Base-by-base conservation (phyloP, 2,329 filamentous ascomycete species). In the Aspergillus floridensis region DNA sequence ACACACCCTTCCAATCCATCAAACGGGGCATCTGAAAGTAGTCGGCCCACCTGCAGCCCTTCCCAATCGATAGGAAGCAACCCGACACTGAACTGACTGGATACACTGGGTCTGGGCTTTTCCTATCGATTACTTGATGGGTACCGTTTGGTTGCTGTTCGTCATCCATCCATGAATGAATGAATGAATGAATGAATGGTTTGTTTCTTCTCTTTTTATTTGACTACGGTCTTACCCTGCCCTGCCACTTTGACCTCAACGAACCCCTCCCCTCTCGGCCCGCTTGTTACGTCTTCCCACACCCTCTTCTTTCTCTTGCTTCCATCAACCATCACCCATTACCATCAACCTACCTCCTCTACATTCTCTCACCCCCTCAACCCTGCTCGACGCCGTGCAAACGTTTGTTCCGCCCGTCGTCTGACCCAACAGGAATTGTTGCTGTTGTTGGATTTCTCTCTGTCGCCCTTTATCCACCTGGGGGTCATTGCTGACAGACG, bases 331-430 rank as follows among this genome's bases (percentile, higher is more conserved):
- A 12, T 16, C 14, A 35, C 26, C 26, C 26, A 29, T 29, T 8
- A 8, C 26, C 26, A 29, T 7, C 7, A 29, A 29, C 26, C 32
- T 16, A 16, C 32, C 32, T 14, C 32, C 32, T 35, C 14, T 10
- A 35, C 32, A 35, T 49, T 50, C 41, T 50, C 49, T 29, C 46
- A 31, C 51, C 57, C 38, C 24, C 47, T 19, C 53, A 46, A 55
- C 61, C 57, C 63, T 65, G 57, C 51, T 68, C 63, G 59, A 65
- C 65, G 65, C 65, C 59, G 66, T 67, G 64, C 68, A 70, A 71
- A 70, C 70, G 63, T 68, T 63, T 66, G 64, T 64, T 53, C 59
- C 59, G 58, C 52, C 49, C 53, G 53, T 56, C 58, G 38, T 44
- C 38, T 44, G 38, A 44, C 38, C 38, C 16, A 16, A 44, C 16